phyloP scores from a whole-genome alignment of 495 filamentous ascomycete genomes.

The Penicillium manginii region DNA sequence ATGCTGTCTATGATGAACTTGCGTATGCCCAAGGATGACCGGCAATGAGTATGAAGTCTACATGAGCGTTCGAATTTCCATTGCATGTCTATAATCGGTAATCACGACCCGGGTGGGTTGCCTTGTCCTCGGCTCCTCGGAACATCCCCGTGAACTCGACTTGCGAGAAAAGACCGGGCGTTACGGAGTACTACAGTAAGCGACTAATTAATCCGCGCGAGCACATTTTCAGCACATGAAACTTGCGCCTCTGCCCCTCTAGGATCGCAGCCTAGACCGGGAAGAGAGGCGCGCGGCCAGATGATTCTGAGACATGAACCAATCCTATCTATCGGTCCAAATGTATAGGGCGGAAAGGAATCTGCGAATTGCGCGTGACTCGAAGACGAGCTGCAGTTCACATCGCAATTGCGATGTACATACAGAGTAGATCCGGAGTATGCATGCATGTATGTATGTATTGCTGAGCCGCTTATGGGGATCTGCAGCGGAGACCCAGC shows the following conservation, averaged over 20 bases:
- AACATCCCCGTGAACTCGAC: background rate
- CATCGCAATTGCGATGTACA: background rate
- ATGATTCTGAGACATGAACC: conserved; percentile 3
- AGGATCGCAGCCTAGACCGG: background rate
- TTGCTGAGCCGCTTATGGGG: conserved; percentile 1
- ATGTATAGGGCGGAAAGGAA: background rate
- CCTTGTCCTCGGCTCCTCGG: background rate
- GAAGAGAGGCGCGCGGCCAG: background rate
- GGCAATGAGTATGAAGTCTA: conserved; percentile 14
- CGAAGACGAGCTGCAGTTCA: background rate
- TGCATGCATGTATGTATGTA: background rate
- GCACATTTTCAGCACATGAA: background rate
- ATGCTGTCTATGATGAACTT: conserved; percentile 84
- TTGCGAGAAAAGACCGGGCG: background rate
- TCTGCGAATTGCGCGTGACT: conserved; percentile 2
- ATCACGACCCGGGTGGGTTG: background rate
- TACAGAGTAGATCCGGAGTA: background rate
- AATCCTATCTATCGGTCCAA: background rate
- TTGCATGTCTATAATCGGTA: background rate
- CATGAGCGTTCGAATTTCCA: background rate
- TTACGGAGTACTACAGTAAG: too few species aligned
- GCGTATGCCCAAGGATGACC: conserved; percentile 76
- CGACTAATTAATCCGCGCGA: too few species aligned
- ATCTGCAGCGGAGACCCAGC: conserved; percentile 4
- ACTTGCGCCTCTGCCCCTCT: background rate